Conservation (phyloP, 176 grass and related monocot species). For the Rhynchospora pubera region DNA sequence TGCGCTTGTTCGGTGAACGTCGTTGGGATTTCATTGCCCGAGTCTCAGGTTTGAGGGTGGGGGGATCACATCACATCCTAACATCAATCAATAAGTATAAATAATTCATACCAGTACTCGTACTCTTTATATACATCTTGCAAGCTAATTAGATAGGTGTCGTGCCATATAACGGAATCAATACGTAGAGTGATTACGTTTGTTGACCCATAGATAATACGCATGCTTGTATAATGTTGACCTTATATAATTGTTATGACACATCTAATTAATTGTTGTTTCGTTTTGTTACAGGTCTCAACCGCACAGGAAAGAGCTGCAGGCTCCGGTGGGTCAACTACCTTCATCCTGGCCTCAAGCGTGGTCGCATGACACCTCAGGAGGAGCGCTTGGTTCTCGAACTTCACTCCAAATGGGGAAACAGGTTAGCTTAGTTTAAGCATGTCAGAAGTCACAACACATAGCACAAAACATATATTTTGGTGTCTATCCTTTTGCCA, state of each 20-base stretch:
- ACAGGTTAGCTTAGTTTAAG: constrained; percentile 43
- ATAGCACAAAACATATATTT: not conserved
- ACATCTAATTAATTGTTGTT: not conserved
- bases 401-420: constrained; percentile 82
- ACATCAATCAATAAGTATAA: not conserved
- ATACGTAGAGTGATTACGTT: not conserved
- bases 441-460: not conserved
- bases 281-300: constrained; percentile 49
- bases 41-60: constrained; percentile 99
- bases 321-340: constrained; percentile 92
- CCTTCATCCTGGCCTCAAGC: constrained; percentile 84
- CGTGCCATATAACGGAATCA: too few species aligned
- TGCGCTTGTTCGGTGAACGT: constrained; percentile 93
- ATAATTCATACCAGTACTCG: too few species aligned
- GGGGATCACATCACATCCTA: constrained; percentile 31
- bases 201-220: too few species aligned
- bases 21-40: constrained; percentile 99
- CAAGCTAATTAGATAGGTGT: too few species aligned
- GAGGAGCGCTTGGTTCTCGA: constrained; percentile 86
- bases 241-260: not conserved
- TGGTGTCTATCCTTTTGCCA: not conserved
- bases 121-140: too few species aligned
- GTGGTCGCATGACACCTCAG: constrained; percentile 70
- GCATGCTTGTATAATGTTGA: too few species aligned
- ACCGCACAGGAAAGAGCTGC: constrained; percentile 81